Evolutionary conservation across 805 yeast species (phyloP).

Genomic region (Pichia ethanolica): DNA sequence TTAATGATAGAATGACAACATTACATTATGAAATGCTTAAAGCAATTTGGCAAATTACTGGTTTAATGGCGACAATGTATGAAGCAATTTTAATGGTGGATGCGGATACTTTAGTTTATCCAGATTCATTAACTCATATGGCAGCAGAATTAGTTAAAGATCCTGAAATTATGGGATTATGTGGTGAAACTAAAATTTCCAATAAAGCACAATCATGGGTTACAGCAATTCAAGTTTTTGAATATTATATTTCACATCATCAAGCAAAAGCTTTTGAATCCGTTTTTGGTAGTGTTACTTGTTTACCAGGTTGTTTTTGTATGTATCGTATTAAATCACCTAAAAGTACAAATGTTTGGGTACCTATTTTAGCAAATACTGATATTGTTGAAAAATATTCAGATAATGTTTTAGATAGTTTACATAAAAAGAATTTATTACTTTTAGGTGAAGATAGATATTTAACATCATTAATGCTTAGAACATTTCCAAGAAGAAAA

Average conservation of each 20-base stretch:
- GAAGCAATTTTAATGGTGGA: slow-evolving; percentile 87
- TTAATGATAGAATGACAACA: slow-evolving; percentile 91
- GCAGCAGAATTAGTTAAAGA: slow-evolving; percentile 81
- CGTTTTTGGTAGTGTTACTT: slow-evolving; percentile 91
- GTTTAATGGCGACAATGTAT: slow-evolving; percentile 74
- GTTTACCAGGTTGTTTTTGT: slow-evolving; percentile 92
- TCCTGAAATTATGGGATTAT: slow-evolving; percentile 82
- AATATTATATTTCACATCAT: slow-evolving; percentile 88
- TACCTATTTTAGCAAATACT: slow-evolving; percentile 86
- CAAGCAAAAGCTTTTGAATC: slow-evolving; percentile 92
- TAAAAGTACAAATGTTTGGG: slow-evolving; percentile 79
- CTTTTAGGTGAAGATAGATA: slow-evolving; percentile 88
- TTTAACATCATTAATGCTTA: slow-evolving; percentile 76
- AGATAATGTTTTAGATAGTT: slow-evolving; percentile 74
- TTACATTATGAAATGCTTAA: slow-evolving; percentile 72
- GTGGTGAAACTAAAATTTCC: slow-evolving; percentile 91
- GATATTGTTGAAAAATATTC: slow-evolving; percentile 89
- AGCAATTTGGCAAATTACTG: slow-evolving; percentile 75
- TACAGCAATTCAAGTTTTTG: slow-evolving; percentile 88
- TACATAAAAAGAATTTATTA: slow-evolving; percentile 79
- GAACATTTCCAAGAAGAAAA: slow-evolving; percentile 82
- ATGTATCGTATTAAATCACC: slow-evolving; percentile 90
- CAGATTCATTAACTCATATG: slow-evolving; percentile 87
- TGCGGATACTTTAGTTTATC: slow-evolving; percentile 85
- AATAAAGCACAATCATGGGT: slow-evolving; percentile 83